These are phyloP conservation scores for Colletotrichum chrysophilum DNA, from an alignment of 2,329 filamentous ascomycete genomes.

Conservation along the genomic window DNA sequence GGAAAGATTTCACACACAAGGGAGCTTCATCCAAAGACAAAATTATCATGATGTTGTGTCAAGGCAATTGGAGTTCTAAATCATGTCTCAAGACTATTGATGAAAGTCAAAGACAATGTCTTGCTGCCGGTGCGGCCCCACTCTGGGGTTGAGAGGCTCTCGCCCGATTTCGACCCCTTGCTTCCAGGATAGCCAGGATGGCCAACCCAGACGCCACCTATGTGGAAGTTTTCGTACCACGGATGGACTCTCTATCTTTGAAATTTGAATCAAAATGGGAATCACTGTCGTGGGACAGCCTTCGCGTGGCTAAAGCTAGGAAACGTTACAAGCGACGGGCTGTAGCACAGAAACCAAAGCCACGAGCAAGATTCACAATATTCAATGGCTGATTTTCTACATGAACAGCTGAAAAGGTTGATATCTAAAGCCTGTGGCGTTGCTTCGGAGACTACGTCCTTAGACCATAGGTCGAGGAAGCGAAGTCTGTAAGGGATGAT, in stretches of 20 bases:
- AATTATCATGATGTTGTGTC: neutral
- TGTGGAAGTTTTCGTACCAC: neutral
- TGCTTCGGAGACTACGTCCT: neutral
- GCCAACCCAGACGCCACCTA: neutral
- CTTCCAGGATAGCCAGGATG: neutral
- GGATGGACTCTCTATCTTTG: rapidly evolving
- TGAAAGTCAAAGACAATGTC: neutral
- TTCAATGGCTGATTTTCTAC: neutral
- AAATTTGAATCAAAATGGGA: neutral
- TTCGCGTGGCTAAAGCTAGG: neutral
- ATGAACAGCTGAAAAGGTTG: rapidly evolving
- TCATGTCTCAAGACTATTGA: neutral
- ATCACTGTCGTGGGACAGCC: neutral
- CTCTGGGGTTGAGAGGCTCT: neutral
- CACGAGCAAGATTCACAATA: neutral
- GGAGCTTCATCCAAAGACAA: neutral
- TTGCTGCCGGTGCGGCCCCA: neutral
- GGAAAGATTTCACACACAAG: neutral
- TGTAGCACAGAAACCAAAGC: neutral
- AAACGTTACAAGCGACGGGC: neutral
- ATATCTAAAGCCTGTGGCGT: neutral
- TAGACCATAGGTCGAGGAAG: neutral
- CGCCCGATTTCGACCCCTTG: neutral
- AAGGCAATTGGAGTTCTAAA: neutral
- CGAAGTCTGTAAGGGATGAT: neutral